Evolutionary conservation across 306 rosid genomes (phyloP), one percentile per base, ranked within the genome.

Genomic region (Clitoria ternatea): DNA sequence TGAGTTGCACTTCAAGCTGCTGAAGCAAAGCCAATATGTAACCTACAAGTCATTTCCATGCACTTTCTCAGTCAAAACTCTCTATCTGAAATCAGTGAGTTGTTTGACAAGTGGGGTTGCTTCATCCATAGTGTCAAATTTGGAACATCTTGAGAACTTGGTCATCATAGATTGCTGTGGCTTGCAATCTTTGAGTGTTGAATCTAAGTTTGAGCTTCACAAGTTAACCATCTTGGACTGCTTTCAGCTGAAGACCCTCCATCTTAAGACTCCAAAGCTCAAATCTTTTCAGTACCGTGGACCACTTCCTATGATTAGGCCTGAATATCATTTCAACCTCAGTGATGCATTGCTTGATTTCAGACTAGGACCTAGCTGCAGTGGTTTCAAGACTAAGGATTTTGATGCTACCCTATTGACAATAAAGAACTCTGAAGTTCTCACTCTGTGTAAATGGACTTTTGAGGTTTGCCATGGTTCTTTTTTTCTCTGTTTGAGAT

Each of bases 381-480:
- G 22, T 2, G 13, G 65, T 17, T 73, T 89, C 35, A 61, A 45
- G 32, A 63, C 70, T 55, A 60, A 54, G 57, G 90, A 92, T 33
- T 92, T 92, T 66, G 94, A 87, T 72, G 82, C 97, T 9, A 57
- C 80, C 75, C 45, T 92, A 4, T 66, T 92, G 40, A 89, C 96
- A 37, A 73, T 92, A 4, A 92, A 92, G 80, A 92, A 92, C 54
- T 71, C 88, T 61, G 66, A 72, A 74, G 75, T 73, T 62, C 92
- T 92, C 43, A 84, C 90, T 10, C 76, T 89, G 0, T 77, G 98
- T 61, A 73, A 70, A 73, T 92, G 96, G 98, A 89, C 82, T 75
- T 85, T 82, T 43, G 81, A 86, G 98, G 98, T 92, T 76, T 68
- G 80, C 12, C 47, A 2, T n/a, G n/a, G n/a, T n/a, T n/a, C n/a